Evolutionary conservation across 176 grass and related monocot genomes (phyloP), one percentile per base, ranked within the genome.

Genomic region (Poa pratensis): DNA sequence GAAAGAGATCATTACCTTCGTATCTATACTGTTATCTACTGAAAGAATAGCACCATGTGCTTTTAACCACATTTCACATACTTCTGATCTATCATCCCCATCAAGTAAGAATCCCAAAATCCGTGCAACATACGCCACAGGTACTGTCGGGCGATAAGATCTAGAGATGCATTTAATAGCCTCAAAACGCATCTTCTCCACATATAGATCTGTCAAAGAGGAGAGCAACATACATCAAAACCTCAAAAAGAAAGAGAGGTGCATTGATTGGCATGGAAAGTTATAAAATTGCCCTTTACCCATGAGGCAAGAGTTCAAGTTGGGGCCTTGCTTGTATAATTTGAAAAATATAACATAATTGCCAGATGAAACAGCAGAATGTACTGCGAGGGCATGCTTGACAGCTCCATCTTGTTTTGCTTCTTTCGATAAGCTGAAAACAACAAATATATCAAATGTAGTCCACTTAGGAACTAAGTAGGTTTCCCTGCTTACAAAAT

Each of bases 341-440:
- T 89, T 95, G 64, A 98, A 98, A 87, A 93, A 98, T 54, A 94
- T 75, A 7, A 98, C 89, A 81, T 95, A 98, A 84, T 95, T 98
- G 79, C 96, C 87, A 73, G 93, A 98, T 88, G 86, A 95, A 84
- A 95, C 91, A 80, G 96, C 89, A 75, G 89, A 76, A 70, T 90
- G 96, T 79, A 98, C 96, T 64, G 86, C 82, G 66, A 95, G 96
- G 64, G 96, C 93, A 89, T 98, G 96, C 81, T 95, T 95, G 70
- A 98, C 89, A 52, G 91, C 93, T 77, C 80, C 87, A 90, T 98
- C 88, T 82, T 86, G 60, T 87, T 90, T 98, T 52, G 93, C 81
- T 85, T 94, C 87, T 84, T 81, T 87, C 64, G 96, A 94, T 71
- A 98, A 90, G 74, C 96, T 95, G 90, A 85, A 81, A 90, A 77